These are phyloP conservation scores for Camillea tinctor DNA, from an alignment of 2,329 filamentous ascomycete genomes.

Conservation along the genomic window DNA sequence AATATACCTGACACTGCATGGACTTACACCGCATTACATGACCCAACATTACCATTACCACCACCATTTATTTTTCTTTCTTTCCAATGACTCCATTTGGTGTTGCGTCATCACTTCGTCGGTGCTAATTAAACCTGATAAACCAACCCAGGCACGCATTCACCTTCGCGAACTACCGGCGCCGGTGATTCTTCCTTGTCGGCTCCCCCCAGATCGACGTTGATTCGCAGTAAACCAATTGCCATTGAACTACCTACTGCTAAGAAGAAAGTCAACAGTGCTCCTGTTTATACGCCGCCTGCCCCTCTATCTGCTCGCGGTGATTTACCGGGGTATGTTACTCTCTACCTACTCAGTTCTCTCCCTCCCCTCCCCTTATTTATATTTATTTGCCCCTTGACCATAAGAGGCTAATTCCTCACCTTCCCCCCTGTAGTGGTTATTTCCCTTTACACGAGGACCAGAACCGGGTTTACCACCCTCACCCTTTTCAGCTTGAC, in stretches of 20 bases:
- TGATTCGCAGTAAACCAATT: slow-evolving; percentile 46
- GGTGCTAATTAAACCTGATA: slow-evolving; percentile 21
- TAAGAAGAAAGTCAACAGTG: slow-evolving; percentile 41
- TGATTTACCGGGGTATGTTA: slow-evolving; percentile 57
- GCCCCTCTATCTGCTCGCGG: slow-evolving; percentile 57
- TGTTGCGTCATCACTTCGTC: slow-evolving; percentile 21
- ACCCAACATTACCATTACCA: too few species aligned
- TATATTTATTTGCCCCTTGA: slow-evolving; percentile 14
- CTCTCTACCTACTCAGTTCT: slow-evolving; percentile 1
- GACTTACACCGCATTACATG: slow-evolving; percentile 2
- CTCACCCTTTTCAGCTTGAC: slow-evolving; percentile 52
- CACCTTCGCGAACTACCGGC: slow-evolving; percentile 13
- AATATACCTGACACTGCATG: slow-evolving; percentile 7
- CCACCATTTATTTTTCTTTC: background rate
- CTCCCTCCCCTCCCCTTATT: background rate
- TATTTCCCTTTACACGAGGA: slow-evolving; percentile 63
- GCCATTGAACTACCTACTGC: slow-evolving; percentile 49
- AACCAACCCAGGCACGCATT: slow-evolving; percentile 24
- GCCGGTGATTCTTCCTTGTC: slow-evolving; percentile 23
- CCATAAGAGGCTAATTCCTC: background rate
- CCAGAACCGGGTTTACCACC: slow-evolving; percentile 45
- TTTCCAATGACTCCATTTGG: slow-evolving; percentile 1
- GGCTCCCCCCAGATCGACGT: slow-evolving; percentile 23
- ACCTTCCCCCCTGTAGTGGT: slow-evolving; percentile 44
- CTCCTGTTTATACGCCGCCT: slow-evolving; percentile 43